Base-by-base conservation (phyloP, 345 rosid species). In the rapeseed (Brassica napus) region DNA sequence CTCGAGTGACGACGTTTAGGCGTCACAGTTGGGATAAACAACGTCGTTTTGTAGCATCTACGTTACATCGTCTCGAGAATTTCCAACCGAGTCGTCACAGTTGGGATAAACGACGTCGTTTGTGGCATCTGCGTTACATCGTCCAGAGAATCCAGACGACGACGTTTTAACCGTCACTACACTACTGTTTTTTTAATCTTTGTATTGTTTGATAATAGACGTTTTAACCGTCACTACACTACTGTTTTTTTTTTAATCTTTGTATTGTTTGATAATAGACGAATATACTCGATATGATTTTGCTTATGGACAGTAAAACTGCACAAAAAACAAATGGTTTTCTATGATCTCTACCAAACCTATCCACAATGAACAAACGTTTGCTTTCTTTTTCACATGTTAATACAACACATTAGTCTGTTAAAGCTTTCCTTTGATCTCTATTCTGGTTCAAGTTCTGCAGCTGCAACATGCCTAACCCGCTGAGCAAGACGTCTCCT, bases 401-500 rank as follows among this genome's bases (percentile, higher is more conserved):
- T 44, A 72, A 57, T 44, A 65, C 21, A 39, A 49, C 30, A 58
- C 54, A 58, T 42, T 42, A 12, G 60, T 18, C 42, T 37, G 14
- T 28, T 74, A 26, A 23, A 71, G 44, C 18, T 44, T 35, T 4
- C 69, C 26, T 67, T 47, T n/a, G 1, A 7, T 6, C 59, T 86
- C 82, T 44, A 84, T 61, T 85, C 86, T 8, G 74, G 75, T 21
- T 75, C 76, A 68, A 78, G 74, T 65, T 86, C 86, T 31, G 75
- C 77, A 30, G 86, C 86, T n/a, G 85, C 91, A 80, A 87, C 49
- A 34, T 72, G 80, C 81, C 97, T 87, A 57, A 86, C 91, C 14
- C 87, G 91, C 78, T 82, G 90, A 69, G 82, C 75, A 28, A 87
- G 88, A 23, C 87, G 86, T n/a, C 88, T 75, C 63, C 90, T 85